Evolutionary conservation across 2,329 filamentous ascomycete genomes (phyloP), one percentile per base, ranked within the genome.

Genomic region (Orbilia ellipsospora): DNA sequence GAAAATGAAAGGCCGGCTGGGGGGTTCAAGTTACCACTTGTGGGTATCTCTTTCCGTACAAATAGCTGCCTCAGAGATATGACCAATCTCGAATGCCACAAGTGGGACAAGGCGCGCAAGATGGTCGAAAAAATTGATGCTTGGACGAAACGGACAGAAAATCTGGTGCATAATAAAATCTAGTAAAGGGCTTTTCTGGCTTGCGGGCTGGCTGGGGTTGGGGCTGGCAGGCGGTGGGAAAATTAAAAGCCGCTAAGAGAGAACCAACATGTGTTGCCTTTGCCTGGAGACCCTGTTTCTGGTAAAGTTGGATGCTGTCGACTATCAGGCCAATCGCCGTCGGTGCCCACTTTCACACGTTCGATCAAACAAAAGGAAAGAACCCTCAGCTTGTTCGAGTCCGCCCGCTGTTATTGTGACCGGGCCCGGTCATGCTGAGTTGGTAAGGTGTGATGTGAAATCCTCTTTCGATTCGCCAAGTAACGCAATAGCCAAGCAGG

Each of bases 401-500:
- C 45, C 40, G 36, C 67, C 62, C 62, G 69, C 62, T 48, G 23
- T 42, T 73, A 54, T 48, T 57, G 55, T 62, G 62, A 51, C 70
- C 63, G 52, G 62, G 50, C 40, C 50, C 64, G 56, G 63, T 66
- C 55, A 67, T 68, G 57, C 62, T 74, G 70, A 74, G 70, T 74
- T 74, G 70, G 70, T 74, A 62, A 73, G 69, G 69, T 74, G 63
- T 56, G 63, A 63, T 63, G 28, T 66, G 18, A 64, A 56, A 36
- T 51, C 54, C 56, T 55, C 50, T 57, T 48, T 73, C 51, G 44
- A 63, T 62, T 68, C 70, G 70, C 70, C 70, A 74, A 73, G 70
- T 74, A 74, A 63, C 63, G 70, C 70, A 68, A 74, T 67, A 63
- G 57, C 63, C 70, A 62, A 68, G 63, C 70, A 74, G 62, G 70